Evolutionary conservation across 2,329 filamentous ascomycete species (phyloP).

Genomic region (Cladosporium austrohemisphaericum): DNA sequence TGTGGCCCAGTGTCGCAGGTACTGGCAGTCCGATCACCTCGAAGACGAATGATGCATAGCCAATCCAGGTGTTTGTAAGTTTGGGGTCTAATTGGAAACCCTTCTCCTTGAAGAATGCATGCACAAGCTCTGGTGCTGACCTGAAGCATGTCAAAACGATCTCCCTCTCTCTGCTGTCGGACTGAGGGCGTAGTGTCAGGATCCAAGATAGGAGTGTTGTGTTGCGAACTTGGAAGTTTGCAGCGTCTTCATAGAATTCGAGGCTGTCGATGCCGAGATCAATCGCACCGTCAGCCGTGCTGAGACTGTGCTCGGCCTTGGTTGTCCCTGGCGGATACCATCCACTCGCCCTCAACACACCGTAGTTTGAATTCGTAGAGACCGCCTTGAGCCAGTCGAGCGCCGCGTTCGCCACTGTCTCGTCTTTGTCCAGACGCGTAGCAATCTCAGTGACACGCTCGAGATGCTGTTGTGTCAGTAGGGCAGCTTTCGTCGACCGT

Average conservation of each 20-base stretch:
- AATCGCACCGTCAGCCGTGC: constrained; percentile 45
- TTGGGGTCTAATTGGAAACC: constrained; percentile 88
- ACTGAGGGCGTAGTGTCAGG: constrained; percentile 76
- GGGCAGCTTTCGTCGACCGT: constrained; percentile 60
- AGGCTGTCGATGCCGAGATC: constrained; percentile 67
- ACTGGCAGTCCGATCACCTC: constrained; percentile 71
- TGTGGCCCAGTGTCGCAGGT: constrained; percentile 67
- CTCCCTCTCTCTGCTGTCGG: constrained; percentile 74
- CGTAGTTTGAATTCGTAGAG: constrained; percentile 70
- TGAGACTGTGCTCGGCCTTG: constrained; percentile 18
- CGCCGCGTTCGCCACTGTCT: constrained; percentile 63
- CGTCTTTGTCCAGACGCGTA: constrained; percentile 43
- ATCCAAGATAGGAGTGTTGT: constrained; percentile 73
- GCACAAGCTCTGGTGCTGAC: constrained; percentile 78
- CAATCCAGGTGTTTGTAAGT: constrained; percentile 88
- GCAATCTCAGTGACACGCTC: constrained; percentile 54
- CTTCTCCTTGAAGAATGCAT: constrained; percentile 80
- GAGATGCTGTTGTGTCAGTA: constrained; percentile 39
- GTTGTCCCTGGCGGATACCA: constrained; percentile 71
- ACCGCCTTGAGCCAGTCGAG: constrained; percentile 72
- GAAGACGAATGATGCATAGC: constrained; percentile 85
- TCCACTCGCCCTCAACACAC: constrained; percentile 73
- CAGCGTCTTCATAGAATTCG: constrained; percentile 57
- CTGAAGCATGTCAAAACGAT: constrained; percentile 76
- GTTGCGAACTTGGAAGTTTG: constrained; percentile 72